Evolutionary conservation across 257 asterid genomes (phyloP), one percentile per base, ranked within the genome.

Genomic region (Capsicum rhomboideum): DNA sequence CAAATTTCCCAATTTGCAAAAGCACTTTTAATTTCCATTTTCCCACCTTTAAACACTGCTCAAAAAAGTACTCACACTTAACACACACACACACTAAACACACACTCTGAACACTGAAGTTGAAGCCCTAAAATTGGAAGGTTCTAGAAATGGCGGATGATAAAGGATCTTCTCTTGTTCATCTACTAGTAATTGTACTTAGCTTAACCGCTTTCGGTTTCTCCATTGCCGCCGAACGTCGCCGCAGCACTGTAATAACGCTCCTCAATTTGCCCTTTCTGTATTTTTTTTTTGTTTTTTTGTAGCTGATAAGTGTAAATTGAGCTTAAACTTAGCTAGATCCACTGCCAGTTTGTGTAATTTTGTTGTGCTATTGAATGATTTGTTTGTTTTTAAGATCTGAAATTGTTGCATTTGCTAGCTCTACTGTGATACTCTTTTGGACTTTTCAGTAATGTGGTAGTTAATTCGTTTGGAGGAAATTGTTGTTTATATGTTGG

Each of bases 151-250:
- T 86, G 93, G 91, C 84, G 26, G 93, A 91, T 84, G 94, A 88
- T 69, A 92, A 89, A 87, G 97, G 99, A 78, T 95, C 98, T 50
- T 86, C 97, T 9, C 93, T 95, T 28, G 97, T 93, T 86, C 99
- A 95, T 94, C 92, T 95, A 75, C 87, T 95, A 4, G 95, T 93
- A 23, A 92, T 93, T 14, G 86, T 91, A 31, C 85, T 93, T 64
- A 93, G 99, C 91, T 92, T 95, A 87, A 86, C 88, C 31, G 99
- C 99, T 84, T 95, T 95, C 84, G 99, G 97, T 46, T 95, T 95
- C 83, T 67, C 99, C 82, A 93, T 95, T 87, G 99, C 99, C 71
- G 99, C 99, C 20, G 99, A 93, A 82, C 97, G 94, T 34, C 98
- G 99, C 54, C 91, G 99, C 44, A 95, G 97, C 97, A 87, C 87